Conservation (phyloP, 208 protist species). For the Trypanosoma vivax region DNA sequence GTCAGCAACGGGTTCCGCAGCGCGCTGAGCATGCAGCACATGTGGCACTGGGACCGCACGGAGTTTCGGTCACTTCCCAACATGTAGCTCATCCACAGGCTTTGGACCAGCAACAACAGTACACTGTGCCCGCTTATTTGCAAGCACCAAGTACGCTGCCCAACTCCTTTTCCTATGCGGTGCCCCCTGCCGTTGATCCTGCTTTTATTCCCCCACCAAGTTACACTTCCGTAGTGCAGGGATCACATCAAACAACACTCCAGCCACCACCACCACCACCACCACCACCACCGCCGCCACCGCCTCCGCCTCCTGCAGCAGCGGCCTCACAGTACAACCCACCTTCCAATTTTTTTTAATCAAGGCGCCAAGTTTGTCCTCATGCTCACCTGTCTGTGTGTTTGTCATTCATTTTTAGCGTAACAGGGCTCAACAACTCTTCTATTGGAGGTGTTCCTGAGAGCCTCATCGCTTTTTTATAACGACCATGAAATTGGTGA, state of each 20-base stretch:
- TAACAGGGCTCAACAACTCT: no score
- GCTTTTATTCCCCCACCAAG: slow-evolving; percentile 18
- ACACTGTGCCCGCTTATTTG: neutral
- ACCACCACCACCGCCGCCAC: no score
- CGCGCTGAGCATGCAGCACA: slow-evolving; percentile 13
- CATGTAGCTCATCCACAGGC: neutral
- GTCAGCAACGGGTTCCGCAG: slow-evolving; percentile 9
- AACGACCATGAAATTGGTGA: no score
- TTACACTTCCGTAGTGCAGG: slow-evolving; percentile 21
- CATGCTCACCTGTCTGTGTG: no score
- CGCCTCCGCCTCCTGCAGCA: neutral
- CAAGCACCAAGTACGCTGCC: slow-evolving; percentile 4
- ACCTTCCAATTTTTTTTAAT: neutral
- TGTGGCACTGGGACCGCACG: slow-evolving; percentile 13
- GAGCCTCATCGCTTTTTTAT: no score
- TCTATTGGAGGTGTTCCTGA: no score
- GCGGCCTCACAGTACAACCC: neutral
- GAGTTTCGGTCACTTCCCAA: slow-evolving; percentile 2
- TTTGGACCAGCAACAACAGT: slow-evolving; percentile 9
- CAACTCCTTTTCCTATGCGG: neutral
- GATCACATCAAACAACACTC: neutral
- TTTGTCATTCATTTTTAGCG: no score
- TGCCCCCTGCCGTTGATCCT: neutral
- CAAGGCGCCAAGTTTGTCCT: no score
- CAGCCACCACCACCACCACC: slow-evolving; percentile 5